Evolutionary conservation across 1,284 basidiomycete genomes (phyloP), one percentile per base, ranked within the genome.

Genomic region (Gymnopus androsaceus): DNA sequence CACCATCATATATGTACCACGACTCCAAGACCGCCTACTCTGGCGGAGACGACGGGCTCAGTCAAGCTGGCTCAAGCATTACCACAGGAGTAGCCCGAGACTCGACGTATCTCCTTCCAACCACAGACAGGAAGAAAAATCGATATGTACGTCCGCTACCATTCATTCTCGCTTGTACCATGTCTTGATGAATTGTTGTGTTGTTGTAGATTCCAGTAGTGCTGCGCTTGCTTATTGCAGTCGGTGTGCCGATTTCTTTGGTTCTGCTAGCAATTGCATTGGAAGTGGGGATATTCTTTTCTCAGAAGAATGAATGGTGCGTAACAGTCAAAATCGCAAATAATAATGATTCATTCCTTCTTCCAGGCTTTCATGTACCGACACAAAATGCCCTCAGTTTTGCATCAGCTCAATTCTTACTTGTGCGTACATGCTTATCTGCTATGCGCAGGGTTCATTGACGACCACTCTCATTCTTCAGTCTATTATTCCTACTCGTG

Each of bases 401-500:
- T 41, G 74, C 76, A 3, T 82, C 81, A 17, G 71, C 70, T 11
- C 80, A 84, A 56, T 83, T 84, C 63, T 66, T 87, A 19, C 76
- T 81, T 30, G 84, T 85, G 63, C 59, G 78, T 68, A 14, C 19
- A n/a, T 3, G 11, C 12, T 27, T n/a, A 52, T 23, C 53, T 7
- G 11, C 8, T 25, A 34, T n/a, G 19, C 21, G 11, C 8, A 31
- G 40, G 21, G n/a, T 8, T 9, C 38, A 54, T 12, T 55, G 53
- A 58, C 45, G 57, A 55, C 30, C 49, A 36, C 47, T 53, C 27
- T 17, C 17, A 23, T 9, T 47, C n/a, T 51, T 9, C 58, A 86
- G 84, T 76, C 82, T 0, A 85, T 85, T 65, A 71, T 85, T 62
- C 84, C 85, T 2, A 79, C 77, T 81, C 30, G 84, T 85, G 63